Evolutionary conservation across 73 alveolate genomes (phyloP), one percentile per base, ranked within the genome.

Genomic region (Tetrahymena thermophila): DNA sequence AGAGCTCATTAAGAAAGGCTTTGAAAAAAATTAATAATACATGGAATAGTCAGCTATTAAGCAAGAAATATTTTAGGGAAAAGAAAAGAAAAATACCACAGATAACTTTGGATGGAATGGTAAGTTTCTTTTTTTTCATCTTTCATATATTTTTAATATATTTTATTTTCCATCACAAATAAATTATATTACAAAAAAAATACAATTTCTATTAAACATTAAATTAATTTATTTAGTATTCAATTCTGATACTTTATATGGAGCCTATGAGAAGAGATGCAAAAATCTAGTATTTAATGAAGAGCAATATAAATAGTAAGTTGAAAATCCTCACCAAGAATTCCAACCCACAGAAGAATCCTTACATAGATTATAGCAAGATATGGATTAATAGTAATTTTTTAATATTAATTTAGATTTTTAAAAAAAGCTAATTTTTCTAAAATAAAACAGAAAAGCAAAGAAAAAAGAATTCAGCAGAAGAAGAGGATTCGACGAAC

Each of bases 401-500:
- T 19, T 71, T 4, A 23, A 19, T 43, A 43, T 43, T 43, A 50
- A 2, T 50, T 15, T 11, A 42, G 10, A 19, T 19, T 19, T 71
- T 8, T 25, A 23, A 71, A 25, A 71, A 56, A 56, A 9, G 10
- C 37, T 71, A 0, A 23, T 71, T 9, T 71, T 19, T 28, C 0
- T 7, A 71, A 19, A 11, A 23, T 71, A 28, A 19, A 7, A n/a
- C 17, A 71, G 89, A 31, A 71, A 71, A 21, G 35, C 93, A 96
- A 98, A 96, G 94, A 96, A 99, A 83, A 95, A 96, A 35, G 96
- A 97, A 83, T 99, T 98, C 25, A 96, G 99, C 94, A 97, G 98
- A 96, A 97, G 99, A 96, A 96, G 95, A 96, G 89, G 89, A 56
- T 94, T 97, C 44, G 99, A 98, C 35, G 99, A 99, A 94, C 96